Conservation (phyloP, 768 basidiomycete genomes). For the Suillus placidus region DNA sequence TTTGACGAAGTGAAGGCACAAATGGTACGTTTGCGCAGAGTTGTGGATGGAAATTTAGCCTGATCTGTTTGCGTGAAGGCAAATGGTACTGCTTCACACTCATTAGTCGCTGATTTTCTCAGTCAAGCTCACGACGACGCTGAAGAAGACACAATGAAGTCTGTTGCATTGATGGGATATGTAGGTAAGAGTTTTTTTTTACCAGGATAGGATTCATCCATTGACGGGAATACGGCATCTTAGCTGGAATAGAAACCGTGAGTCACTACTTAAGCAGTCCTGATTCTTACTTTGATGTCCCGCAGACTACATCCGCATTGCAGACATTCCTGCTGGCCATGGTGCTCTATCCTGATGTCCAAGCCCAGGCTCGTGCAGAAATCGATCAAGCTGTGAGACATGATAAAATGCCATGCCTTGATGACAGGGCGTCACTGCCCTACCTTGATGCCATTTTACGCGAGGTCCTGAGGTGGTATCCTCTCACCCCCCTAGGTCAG, state of each 20-base stretch:
- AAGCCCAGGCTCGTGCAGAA: constrained; percentile 32
- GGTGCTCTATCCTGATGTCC: constrained; percentile 31
- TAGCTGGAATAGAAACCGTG: constrained; percentile 7
- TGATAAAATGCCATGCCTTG: constrained; percentile 14
- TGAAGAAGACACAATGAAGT: neutral
- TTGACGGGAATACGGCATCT: neutral
- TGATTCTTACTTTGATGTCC: neutral
- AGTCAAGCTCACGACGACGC: no score
- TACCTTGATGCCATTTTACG: constrained; percentile 28
- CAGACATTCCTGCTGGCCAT: constrained; percentile 32
- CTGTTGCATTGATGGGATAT: neutral
- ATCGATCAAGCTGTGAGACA: constrained; percentile 25
- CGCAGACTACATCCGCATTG: constrained; percentile 23
- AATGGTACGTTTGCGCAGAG: neutral
- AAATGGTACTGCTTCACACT: no score
- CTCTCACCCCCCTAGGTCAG: constrained; percentile 27
- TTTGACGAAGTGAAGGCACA: neutral
- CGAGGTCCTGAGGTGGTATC: constrained; percentile 28
- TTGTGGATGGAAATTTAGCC: neutral
- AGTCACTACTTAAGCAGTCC: neutral
- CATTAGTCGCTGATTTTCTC: no score
- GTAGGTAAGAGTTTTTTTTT: neutral
- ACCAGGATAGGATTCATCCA: neutral
- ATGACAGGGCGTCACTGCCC: constrained; percentile 24
- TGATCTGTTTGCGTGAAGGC: no score